Percentiles rank a stretch among this genome's conserved stretches.
These are phyloP conservation scores for Balansia obtecta DNA, from an alignment of 2,329 filamentous ascomycete genomes.

Conservation along the genomic window DNA sequence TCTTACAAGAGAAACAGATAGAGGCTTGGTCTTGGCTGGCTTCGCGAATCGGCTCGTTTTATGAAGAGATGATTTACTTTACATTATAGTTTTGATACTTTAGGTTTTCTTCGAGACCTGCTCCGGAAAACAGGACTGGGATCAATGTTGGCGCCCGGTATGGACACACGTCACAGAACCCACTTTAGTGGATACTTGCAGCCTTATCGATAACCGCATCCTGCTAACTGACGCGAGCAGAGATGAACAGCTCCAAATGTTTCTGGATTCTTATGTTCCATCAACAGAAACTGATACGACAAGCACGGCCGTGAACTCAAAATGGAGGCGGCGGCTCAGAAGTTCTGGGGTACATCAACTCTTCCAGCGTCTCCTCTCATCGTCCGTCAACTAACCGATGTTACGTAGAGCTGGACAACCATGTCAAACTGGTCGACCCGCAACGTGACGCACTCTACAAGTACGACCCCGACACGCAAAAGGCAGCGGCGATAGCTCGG, in stretches of 20 bases:
- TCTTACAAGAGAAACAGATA: no score
- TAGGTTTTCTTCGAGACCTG: no score
- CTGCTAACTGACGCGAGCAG: neutral
- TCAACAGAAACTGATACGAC: neutral
- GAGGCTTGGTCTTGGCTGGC: no score
- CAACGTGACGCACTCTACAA: conserved; percentile 84
- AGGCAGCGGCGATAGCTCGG: conserved; percentile 46
- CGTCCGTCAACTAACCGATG: neutral
- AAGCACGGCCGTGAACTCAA: neutral
- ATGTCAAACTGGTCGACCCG: conserved; percentile 70
- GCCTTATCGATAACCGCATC: neutral
- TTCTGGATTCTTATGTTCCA: neutral
- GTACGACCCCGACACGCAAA: conserved; percentile 60
- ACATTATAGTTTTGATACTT: no score
- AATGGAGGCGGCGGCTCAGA: neutral
- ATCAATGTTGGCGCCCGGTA: no score
- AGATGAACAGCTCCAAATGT: neutral
- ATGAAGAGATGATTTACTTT: no score
- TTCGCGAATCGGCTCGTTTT: no score
- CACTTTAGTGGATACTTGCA: neutral
- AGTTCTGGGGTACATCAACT: neutral
- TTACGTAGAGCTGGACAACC: conserved; percentile 73
- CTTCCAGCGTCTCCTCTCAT: neutral
- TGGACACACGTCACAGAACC: no score
- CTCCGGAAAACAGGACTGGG: no score